Percentiles rank a stretch among this genome's conserved stretches.
Evolutionary conservation across 208 protist genomes (phyloP).

Genomic region (Leptomonas pyrrhocoris): DNA sequence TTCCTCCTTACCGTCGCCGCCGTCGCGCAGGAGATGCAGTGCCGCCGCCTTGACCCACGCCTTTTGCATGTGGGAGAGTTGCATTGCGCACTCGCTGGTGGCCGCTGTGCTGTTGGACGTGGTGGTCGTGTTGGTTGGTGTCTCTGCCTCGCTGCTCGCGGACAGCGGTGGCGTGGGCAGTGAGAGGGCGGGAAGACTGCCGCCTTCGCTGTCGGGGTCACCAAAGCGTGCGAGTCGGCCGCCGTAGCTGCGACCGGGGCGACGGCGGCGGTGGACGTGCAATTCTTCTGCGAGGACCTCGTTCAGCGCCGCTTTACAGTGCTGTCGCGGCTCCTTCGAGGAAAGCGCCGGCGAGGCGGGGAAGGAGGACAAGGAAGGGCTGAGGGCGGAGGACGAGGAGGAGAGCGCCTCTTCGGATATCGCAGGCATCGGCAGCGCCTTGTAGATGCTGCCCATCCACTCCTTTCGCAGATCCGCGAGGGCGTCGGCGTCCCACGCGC

Average conservation of each 20-base stretch:
- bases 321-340: constrained; percentile 8
- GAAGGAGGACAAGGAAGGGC: constrained; percentile 11
- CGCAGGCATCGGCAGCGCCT: constrained; percentile 16
- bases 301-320: constrained; percentile 46
- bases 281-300: constrained; percentile 60
- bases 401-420: constrained; percentile 6
- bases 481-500: constrained; percentile 49
- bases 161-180: not conserved
- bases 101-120: not conserved
- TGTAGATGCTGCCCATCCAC: constrained; percentile 60
- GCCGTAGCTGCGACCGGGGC: constrained; percentile 11
- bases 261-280: constrained; percentile 44
- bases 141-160: not conserved
- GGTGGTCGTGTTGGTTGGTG: not conserved
- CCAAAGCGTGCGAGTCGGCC: constrained; percentile 7
- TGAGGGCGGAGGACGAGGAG: constrained; percentile 1
- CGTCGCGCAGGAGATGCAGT: constrained; percentile 40
- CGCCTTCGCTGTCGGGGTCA: constrained; percentile 5
- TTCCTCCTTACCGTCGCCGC: not conserved
- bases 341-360: not conserved
- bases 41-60: constrained; percentile 45
- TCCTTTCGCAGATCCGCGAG: constrained; percentile 52
- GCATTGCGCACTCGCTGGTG: constrained; percentile 4
- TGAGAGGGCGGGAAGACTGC: constrained; percentile 3
- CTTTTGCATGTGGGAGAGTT: constrained; percentile 34